These are phyloP conservation scores for Elsinoe arachidis DNA, from an alignment of 2,329 filamentous ascomycete species.

Conservation along the genomic window DNA sequence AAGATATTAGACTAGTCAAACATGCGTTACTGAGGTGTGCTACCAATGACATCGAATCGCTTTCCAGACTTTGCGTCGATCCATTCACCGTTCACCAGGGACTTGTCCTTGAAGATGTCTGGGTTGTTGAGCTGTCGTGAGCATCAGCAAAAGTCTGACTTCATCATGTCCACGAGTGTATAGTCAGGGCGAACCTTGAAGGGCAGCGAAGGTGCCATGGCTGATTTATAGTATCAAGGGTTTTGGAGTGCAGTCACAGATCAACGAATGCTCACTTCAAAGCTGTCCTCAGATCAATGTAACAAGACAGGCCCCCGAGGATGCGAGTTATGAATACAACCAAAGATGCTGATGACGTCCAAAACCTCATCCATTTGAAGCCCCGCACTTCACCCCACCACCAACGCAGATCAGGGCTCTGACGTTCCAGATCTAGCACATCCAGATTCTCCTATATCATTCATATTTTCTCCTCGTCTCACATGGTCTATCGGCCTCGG, in stretches of 20 bases:
- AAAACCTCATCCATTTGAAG: background rate
- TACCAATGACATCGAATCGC: slow-evolving; percentile 49
- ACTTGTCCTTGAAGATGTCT: slow-evolving; percentile 46
- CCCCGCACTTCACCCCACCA: slow-evolving; percentile 8
- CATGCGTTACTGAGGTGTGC: background rate
- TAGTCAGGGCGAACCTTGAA: slow-evolving; percentile 33
- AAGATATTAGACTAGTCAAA: background rate
- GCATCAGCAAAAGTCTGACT: slow-evolving; percentile 2
- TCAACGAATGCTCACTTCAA: too few species aligned
- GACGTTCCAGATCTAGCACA: background rate
- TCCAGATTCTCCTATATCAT: too few species aligned
- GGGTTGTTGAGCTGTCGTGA: slow-evolving; percentile 42
- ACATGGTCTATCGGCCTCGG: too few species aligned
- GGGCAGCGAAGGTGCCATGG: slow-evolving; percentile 31
- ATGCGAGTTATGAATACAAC: background rate
- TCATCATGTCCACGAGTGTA: background rate
- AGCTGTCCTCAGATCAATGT: too few species aligned
- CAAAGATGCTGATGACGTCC: background rate
- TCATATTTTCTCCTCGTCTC: too few species aligned
- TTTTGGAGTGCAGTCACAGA: too few species aligned
- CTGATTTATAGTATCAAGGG: too few species aligned
- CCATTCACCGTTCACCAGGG: slow-evolving; percentile 48
- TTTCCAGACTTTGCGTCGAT: slow-evolving; percentile 48
- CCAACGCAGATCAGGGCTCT: background rate
- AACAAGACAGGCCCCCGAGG: too few species aligned